Evolutionary conservation across 148 eudicot species (phyloP), one percentile per base, ranked within the genome.

Genomic region (Rheum nobile): DNA sequence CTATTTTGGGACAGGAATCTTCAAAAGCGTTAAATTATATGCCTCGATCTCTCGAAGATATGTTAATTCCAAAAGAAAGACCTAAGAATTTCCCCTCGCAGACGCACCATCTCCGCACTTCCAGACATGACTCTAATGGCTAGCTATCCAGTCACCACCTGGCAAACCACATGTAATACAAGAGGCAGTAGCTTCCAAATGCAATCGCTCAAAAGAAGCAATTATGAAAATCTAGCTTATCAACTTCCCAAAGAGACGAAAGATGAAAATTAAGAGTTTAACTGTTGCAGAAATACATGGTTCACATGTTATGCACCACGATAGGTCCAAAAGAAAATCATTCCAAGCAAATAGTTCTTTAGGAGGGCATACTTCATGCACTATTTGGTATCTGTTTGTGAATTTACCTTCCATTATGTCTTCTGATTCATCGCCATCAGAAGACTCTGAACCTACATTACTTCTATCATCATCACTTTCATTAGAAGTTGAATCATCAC

Each of bases 381-480:
- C 17, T 12, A 61, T 61, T 29, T 31, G 37, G 67, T 21, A 38
- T 39, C 50, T 43, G 31, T 41, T 39, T 43, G 21, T 39, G 34
- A 37, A 65, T 54, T 57, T 82, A 84, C 90, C 86, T 65, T 82
- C 75, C 42, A 71, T 71, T 65, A 77, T 76, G 65, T 80, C 76
- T 71, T 91, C 81, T 44, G 76, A 80, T 54, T 55, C 86, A 74
- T 83, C 81, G 38, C 77, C 84, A 21, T 72, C 86, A 46, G 86
- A 87, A 79, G 31, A 34, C 68, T 83, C 83, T 63, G 84, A 80
- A 71, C 44, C 76, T 65, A 81, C 78, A 76, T 71, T 75, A 55
- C 71, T 79, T n/a, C 72, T 72, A 57, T 72, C 77, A 55, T 71
- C 85, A 71, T 73, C 79, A 71, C 73, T 43, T 19, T 39, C 73